Conservation (phyloP, 2,329 filamentous ascomycete species). For the Fusarium clavum region DNA sequence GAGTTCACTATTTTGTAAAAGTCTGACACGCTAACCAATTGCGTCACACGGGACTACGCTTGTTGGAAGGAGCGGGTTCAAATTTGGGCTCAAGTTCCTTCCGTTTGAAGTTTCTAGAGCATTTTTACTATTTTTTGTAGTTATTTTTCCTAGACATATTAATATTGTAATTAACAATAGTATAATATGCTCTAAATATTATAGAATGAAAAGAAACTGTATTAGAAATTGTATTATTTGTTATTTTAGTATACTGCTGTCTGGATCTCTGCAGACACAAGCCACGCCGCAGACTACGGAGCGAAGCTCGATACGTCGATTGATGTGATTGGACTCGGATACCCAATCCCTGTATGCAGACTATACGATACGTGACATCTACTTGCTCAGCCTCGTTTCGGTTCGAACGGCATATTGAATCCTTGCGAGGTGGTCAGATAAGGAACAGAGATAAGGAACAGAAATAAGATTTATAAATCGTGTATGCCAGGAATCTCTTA, state of each 20-base stretch:
- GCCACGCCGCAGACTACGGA: not conserved
- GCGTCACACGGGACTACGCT: not conserved
- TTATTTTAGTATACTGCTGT: not conserved
- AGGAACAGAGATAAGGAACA: too few species aligned
- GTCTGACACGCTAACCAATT: constrained; percentile 31
- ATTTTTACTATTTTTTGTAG: not conserved
- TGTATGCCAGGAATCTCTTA: not conserved
- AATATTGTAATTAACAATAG: too few species aligned
- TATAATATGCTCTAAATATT: too few species aligned
- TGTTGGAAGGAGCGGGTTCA: not conserved
- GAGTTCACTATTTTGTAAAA: not conserved
- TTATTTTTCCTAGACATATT: not conserved
- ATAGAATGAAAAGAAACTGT: too few species aligned
- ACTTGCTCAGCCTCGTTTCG: not conserved
- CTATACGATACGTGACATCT: not conserved
- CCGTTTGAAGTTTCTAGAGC: not conserved
- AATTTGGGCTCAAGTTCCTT: not conserved
- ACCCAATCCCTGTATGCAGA: not conserved
- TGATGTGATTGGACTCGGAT: not conserved
- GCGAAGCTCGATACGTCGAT: not conserved
- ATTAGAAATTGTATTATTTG: not conserved
- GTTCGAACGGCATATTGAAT: not conserved
- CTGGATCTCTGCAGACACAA: not conserved
- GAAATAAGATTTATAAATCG: not conserved
- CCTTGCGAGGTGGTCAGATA: not conserved